Evolutionary conservation across 345 rosid genomes (phyloP), one percentile per base, ranked within the genome.

Genomic region (Jatropha curcas): DNA sequence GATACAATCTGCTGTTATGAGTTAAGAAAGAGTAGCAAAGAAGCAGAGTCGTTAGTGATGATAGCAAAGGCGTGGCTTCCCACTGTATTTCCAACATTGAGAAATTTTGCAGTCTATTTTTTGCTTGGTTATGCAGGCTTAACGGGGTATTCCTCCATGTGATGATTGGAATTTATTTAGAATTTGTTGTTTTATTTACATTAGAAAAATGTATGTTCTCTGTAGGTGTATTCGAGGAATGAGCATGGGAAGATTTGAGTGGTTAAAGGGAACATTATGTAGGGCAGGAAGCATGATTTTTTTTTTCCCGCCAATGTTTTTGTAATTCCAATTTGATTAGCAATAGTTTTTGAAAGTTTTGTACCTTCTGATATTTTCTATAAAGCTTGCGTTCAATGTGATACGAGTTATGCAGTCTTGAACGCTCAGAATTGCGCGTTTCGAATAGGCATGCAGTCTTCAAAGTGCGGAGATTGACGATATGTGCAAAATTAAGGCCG

Each of bases 1-100:
- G 81, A 87, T 56, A 57, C 22, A 30, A 25, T 20, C 14, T 43
- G 35, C 51, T 34, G 46, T 66, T n/a, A 22, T 39, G 19, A 41
- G 52, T 50, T 67, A 10, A 7, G n/a, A 1, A 13, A 4, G n/a
- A n/a, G n/a, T n/a, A n/a, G 39, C 11, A 13, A 10, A 41, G 11
- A 41, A 41, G 13, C 45, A 41, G 8, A 41, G 8, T 8, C 43
- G 2, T 41, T n/a, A n/a, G n/a, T 10, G 8, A 41, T 41, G 45
- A 10, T 41, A 41, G 45, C 45, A 41, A 39, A 41, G n/a, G n/a
- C n/a, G 8, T 13, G 8, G 45, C 45, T 41, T n/a, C n/a, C 13
- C 13, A 62, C 7, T 37, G 12, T 24, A 7, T 8, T 19, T 37
- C n/a, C 43, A 61, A 34, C 46, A 61, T 34, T 1, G 33, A 30